These are phyloP conservation scores for Fusarium torulosum DNA, from an alignment of 2,329 filamentous ascomycete species.

Conservation along the genomic window DNA sequence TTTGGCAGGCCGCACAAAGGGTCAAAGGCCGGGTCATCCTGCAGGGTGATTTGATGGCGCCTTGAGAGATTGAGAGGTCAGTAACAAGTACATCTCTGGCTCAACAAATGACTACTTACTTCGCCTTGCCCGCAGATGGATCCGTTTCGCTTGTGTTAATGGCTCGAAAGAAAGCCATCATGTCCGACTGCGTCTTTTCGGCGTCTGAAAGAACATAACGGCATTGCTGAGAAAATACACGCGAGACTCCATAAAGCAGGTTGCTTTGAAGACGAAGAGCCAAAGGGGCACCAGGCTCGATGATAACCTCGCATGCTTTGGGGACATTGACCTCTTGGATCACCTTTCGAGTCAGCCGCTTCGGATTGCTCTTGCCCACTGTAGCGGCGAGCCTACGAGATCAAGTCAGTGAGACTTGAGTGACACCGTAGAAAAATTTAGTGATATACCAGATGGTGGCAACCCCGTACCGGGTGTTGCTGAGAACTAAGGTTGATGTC, in stretches of 20 bases:
- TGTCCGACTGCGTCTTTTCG: conserved; percentile 78
- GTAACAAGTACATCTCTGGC: conserved; percentile 43
- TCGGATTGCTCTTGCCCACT: conserved; percentile 78
- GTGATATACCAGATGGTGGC: conserved; percentile 87
- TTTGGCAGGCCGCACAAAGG: conserved; percentile 50
- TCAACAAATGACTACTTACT: conserved; percentile 63
- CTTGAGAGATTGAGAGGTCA: conserved; percentile 58
- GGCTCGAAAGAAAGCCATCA: conserved; percentile 74
- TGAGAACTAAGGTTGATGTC: conserved; percentile 72
- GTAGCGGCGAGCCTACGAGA: conserved; percentile 86
- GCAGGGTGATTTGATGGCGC: conserved; percentile 79
- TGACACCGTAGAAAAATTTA: accelerated
- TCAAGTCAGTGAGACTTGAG: neutral
- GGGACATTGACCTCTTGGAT: conserved; percentile 89
- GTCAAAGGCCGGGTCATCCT: conserved; percentile 84
- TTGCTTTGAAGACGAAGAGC: conserved; percentile 91
- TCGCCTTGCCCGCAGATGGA: conserved; percentile 76
- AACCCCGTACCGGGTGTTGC: conserved; percentile 88
- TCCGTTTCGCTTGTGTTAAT: conserved; percentile 71
- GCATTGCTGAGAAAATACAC: conserved; percentile 89
- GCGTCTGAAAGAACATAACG: conserved; percentile 86
- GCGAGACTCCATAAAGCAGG: conserved; percentile 85
- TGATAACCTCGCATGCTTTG: conserved; percentile 90
- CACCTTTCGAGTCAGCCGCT: conserved; percentile 83
- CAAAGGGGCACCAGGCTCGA: conserved; percentile 83